Percentiles rank a stretch among this genome's conserved stretches.
phyloP scores from a whole-genome alignment of 1,284 basidiomycete genomes.

The Schizopora paradoxa region DNA sequence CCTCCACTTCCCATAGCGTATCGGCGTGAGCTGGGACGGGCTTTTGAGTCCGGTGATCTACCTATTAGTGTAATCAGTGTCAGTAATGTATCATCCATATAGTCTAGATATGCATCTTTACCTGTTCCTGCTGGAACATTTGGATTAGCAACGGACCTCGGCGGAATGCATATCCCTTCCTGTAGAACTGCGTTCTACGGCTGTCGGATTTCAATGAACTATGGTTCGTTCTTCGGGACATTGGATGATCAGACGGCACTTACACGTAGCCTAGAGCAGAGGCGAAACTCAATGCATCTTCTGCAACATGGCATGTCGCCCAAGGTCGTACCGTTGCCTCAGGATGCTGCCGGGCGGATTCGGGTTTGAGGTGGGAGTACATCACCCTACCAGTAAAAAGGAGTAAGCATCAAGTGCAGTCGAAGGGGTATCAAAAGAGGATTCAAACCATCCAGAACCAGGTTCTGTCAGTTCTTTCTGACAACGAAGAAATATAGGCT shows the following conservation, averaged over 20 bases:
- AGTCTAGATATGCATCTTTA: slow-evolving; percentile 24
- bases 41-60: slow-evolving; percentile 64
- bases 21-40: slow-evolving; percentile 67
- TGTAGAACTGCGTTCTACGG: slow-evolving; percentile 69
- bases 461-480: slow-evolving; percentile 61
- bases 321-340: slow-evolving; percentile 79
- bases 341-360: slow-evolving; percentile 69
- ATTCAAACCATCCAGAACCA: slow-evolving; percentile 53
- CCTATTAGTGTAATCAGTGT: slow-evolving; percentile 31
- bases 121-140: slow-evolving; percentile 80
- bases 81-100: not conserved
- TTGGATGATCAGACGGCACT: slow-evolving; percentile 21
- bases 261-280: slow-evolving; percentile 70
- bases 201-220: slow-evolving; percentile 30
- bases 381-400: slow-evolving; percentile 46
- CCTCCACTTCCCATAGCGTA: slow-evolving; percentile 79
- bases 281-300: slow-evolving; percentile 72
- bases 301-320: slow-evolving; percentile 68
- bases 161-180: slow-evolving; percentile 69
- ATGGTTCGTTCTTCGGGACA: not conserved
- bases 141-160: slow-evolving; percentile 63
- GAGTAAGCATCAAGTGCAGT: not conserved
- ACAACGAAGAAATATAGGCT: slow-evolving; percentile 67
- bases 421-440: not conserved
- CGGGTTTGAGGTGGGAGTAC: slow-evolving; percentile 73